Base-by-base conservation (phyloP, 306 rosid species). In the Glycine latifolia region DNA sequence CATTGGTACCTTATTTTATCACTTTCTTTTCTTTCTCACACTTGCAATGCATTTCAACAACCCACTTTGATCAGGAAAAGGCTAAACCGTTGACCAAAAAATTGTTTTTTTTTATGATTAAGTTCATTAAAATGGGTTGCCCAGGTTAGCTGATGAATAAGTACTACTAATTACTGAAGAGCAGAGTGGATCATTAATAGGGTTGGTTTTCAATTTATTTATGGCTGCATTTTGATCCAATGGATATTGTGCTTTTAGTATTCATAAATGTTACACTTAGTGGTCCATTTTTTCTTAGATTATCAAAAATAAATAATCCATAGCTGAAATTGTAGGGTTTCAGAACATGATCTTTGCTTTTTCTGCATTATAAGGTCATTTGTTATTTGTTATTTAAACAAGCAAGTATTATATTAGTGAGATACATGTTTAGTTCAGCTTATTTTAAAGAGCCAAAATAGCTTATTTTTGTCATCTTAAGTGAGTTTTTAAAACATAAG, bases 1-100 rank as follows among this genome's bases (percentile, higher is more conserved):
- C 94, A 88, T 16, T 95, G 99, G 99, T 5, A 2, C 3, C 11
- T 9, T 26, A 26, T 26, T 8, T 10, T n/a, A 47, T 41, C 5
- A 10, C 2, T 39, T 0, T 12, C 13, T 26, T 26, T 26, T 26
- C 31, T 26, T 26, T 26, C 31, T 26, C 4, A 10, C 16, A 3
- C 48, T n/a, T 66, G 5, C 66, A 63, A 53, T 26, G 1, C 31
- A 26, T 26, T 26, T 26, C 31, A 26, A 26, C 31, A 26, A 26
- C 31, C 31, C 0, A 26, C 31, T 26, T 69, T 12, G 26, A 53
- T 75, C 78, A 10, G 12, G 10, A 11, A 62, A 26, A 26, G 1
- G 31, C 31, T 26, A 26, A 26, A 26, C 31, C 31, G 31, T 26
- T 26, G 31, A 26, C 31, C 31, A 26, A 26, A 26, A 26, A 1